Evolutionary conservation across 768 basidiomycete genomes (phyloP).

Genomic region (Solioccasus polychromus): DNA sequence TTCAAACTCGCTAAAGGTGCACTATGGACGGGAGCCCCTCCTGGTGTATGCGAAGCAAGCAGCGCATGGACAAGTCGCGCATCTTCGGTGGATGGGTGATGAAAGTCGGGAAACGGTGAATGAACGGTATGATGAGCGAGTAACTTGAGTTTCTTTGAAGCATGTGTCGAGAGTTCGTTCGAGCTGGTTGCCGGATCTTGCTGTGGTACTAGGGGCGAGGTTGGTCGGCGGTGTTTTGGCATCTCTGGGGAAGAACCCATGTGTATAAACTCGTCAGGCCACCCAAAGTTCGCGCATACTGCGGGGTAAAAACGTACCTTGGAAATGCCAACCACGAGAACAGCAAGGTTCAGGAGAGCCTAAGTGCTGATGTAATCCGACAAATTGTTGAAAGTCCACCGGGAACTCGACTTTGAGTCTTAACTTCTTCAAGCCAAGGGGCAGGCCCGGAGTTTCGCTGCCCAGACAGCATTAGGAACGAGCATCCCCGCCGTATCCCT

Average conservation of each 20-base stretch:
- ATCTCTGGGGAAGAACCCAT: not conserved
- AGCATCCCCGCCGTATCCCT: conserved; percentile 1
- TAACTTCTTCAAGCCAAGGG: too few relatives aligned
- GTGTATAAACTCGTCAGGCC: not conserved
- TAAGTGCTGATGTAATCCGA: conserved; percentile 9
- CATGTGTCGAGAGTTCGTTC: conserved; percentile 10
- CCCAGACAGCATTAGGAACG: not conserved
- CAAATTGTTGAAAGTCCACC: too few relatives aligned
- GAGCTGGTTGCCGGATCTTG: not conserved
- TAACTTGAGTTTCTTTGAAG: conserved; percentile 49
- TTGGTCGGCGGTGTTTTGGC: conserved; percentile 18
- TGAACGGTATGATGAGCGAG: conserved; percentile 38
- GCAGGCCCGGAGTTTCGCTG: not conserved
- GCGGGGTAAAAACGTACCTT: not conserved
- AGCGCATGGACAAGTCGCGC: conserved; percentile 39
- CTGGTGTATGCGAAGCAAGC: conserved; percentile 37
- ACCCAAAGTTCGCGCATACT: not conserved
- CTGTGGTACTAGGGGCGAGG: not conserved
- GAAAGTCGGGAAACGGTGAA: conserved; percentile 49
- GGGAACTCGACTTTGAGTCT: too few relatives aligned
- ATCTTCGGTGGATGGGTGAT: conserved; percentile 43
- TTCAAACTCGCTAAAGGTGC: conserved; percentile 28
- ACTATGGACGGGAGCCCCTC: conserved; percentile 28
- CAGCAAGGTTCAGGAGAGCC: not conserved
- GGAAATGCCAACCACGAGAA: not conserved